Evolutionary conservation across 148 eudicot species (phyloP).

Genomic region (Arbutus unedo): DNA sequence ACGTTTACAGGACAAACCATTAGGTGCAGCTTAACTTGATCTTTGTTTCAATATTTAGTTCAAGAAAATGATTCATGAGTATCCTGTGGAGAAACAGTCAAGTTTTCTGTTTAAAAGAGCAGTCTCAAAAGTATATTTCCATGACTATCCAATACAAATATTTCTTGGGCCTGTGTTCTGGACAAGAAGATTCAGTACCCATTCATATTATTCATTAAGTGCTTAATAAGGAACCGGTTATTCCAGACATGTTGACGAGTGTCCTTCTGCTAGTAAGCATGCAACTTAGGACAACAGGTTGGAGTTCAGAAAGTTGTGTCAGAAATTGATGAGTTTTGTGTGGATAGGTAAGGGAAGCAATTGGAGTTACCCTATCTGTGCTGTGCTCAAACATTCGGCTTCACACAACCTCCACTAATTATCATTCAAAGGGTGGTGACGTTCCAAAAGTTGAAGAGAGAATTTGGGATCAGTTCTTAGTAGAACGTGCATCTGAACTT

Average conservation of each 20-base stretch:
- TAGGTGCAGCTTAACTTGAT: not conserved
- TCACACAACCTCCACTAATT: slow-evolving; percentile 31
- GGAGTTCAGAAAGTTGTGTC: not conserved
- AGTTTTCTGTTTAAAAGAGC: not conserved
- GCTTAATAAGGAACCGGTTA: not conserved
- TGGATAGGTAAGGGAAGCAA: slow-evolving; percentile 90
- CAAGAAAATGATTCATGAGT: not conserved
- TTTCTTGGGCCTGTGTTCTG: not conserved
- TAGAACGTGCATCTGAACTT: slow-evolving; percentile 68
- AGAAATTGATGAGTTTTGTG: slow-evolving; percentile 14
- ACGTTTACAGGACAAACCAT: slow-evolving; percentile 1
- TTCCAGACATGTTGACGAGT: not conserved
- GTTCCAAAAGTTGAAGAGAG: slow-evolving; percentile 29
- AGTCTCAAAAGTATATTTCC: not conserved
- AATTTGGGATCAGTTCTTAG: slow-evolving; percentile 58
- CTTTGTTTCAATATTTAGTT: not conserved
- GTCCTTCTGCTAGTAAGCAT: not conserved
- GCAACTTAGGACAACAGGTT: not conserved
- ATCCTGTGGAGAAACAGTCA: not conserved
- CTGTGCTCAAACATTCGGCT: slow-evolving; percentile 86
- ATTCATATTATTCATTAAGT: not conserved
- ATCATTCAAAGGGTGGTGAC: slow-evolving; percentile 26
- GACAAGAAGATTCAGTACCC: not conserved
- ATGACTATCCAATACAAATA: too few species aligned
- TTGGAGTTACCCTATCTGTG: slow-evolving; percentile 83